Evolutionary conservation across 2,329 filamentous ascomycete species (phyloP).

Genomic region (Neoascochyta sp.): DNA sequence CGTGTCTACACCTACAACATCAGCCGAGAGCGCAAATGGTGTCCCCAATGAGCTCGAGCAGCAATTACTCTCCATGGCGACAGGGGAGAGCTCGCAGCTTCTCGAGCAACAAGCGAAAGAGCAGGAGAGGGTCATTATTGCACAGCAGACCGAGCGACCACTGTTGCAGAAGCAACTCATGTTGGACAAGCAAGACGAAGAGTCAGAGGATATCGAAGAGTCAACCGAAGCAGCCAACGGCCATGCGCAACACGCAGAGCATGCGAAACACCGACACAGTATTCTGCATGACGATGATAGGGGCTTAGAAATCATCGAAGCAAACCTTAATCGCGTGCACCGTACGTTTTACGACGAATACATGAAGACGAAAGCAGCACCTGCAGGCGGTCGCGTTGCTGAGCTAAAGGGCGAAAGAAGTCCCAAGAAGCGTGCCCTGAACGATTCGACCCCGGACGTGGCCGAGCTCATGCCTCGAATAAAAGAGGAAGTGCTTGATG

Average conservation of each 20-base stretch:
- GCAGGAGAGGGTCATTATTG: constrained; percentile 81
- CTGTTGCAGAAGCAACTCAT: constrained; percentile 89
- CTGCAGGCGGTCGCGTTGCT: constrained; percentile 47
- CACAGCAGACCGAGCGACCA: constrained; percentile 84
- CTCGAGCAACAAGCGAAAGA: constrained; percentile 75
- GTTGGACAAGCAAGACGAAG: constrained; percentile 79
- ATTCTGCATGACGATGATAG: constrained; percentile 83
- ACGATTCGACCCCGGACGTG: constrained; percentile 72
- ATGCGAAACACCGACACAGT: constrained; percentile 60
- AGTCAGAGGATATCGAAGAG: constrained; percentile 49
- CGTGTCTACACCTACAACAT: constrained; percentile 8
- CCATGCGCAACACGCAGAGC: constrained; percentile 29
- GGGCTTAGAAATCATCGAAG: constrained; percentile 73
- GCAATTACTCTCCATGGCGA: constrained; percentile 70
- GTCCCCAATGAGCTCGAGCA: constrained; percentile 65
- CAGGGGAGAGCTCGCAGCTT: constrained; percentile 62
- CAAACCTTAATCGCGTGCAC: constrained; percentile 73
- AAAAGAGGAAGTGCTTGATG: constrained; percentile 71
- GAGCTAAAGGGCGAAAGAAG: constrained; percentile 51
- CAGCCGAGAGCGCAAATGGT: constrained; percentile 34
- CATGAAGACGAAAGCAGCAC: constrained; percentile 51
- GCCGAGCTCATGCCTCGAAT: constrained; percentile 78
- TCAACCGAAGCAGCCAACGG: constrained; percentile 40
- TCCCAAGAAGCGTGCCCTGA: constrained; percentile 46
- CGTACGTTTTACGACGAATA: constrained; percentile 79